Evolutionary conservation across 1,284 basidiomycete species (phyloP), one percentile per base, ranked within the genome.

Genomic region (Trichosporon coremiiforme): DNA sequence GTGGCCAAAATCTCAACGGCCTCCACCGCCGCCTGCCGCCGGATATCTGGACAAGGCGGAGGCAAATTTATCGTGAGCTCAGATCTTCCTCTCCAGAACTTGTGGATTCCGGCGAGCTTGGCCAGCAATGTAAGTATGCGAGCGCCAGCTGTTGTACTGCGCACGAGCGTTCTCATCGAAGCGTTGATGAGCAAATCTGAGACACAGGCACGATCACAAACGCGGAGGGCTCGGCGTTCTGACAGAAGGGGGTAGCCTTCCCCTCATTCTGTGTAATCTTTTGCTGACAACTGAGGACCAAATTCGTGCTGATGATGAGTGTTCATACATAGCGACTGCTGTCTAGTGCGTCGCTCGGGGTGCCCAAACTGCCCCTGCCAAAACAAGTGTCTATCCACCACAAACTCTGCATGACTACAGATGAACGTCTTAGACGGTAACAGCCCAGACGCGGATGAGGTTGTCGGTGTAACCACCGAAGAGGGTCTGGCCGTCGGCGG

Each of bases 401-500:
- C 36, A 41, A 67, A 33, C 65, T 66, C 67, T 72, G 67, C 76
- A 74, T 75, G 70, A 64, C 60, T 47, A 67, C 68, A 72, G 66
- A 67, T 47, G 10, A 65, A 45, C 70, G 65, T 68, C 74, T 74
- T 81, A 81, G 73, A 73, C 80, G 73, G 88, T 88, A 79, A 96
- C 94, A 80, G 89, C 90, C 94, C 94, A 96, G 84, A 95, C 92
- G 79, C 94, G 91, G 85, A 95, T 89, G 76, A 89, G 87, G 87
- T 94, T 90, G 85, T 95, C 94, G 69, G 92, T 92, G 89, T 93
- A 95, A 73, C 95, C 95, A 84, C 91, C 93, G 83, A 97, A 98
- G 75, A 99, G 88, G 69, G 94, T 97, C 87, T 96, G 93, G 74
- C 96, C 96, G 84, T 98, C 96, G 72, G 96, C 90, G 72, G 95